A percentile compares a stretch with the other conserved stretches of the same genome.
phyloP scores from a whole-genome alignment of 768 basidiomycete species.

The Saitozyma sp. region DNA sequence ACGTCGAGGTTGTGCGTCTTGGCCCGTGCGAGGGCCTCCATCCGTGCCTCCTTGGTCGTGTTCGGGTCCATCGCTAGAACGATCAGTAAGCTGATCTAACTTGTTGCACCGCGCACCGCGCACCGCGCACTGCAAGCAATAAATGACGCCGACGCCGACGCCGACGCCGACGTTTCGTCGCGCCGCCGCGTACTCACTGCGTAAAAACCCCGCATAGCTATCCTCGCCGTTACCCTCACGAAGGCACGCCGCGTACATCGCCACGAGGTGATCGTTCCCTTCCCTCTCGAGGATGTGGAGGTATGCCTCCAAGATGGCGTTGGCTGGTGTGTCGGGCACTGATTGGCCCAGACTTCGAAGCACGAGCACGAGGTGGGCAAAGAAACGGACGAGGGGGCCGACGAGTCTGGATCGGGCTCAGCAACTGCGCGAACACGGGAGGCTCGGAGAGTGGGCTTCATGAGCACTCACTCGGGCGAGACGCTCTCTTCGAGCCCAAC shows the following conservation, averaged over 20 bases:
- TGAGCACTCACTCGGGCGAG: conserved; percentile 49
- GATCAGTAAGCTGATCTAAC: background rate
- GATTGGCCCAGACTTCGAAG: conserved; percentile 75
- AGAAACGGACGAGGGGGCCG: conserved; percentile 70
- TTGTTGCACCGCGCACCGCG: no score
- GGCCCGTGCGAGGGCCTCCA: conserved; percentile 70
- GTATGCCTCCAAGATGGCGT: conserved; percentile 83
- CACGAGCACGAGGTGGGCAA: conserved; percentile 87
- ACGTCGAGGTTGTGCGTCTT: conserved; percentile 82
- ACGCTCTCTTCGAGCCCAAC: conserved; percentile 37
- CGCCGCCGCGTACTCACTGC: conserved; percentile 52
- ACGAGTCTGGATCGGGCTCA: conserved; percentile 27
- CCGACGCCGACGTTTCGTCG: background rate
- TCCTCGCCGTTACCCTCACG: conserved; percentile 84
- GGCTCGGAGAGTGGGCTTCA: no score
- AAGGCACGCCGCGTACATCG: conserved; percentile 87
- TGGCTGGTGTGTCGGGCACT: conserved; percentile 71
- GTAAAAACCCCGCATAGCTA: conserved; percentile 86
- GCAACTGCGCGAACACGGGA: no score
- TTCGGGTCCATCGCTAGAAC: conserved; percentile 49
- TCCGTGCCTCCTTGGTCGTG: conserved; percentile 61
- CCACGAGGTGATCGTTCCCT: conserved; percentile 80
- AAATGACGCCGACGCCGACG: background rate
- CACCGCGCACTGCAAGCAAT: no score
- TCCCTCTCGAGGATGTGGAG: conserved; percentile 80